Evolutionary conservation across 345 rosid genomes (phyloP), one percentile per base, ranked within the genome.

Genomic region (Camelina laxa): DNA sequence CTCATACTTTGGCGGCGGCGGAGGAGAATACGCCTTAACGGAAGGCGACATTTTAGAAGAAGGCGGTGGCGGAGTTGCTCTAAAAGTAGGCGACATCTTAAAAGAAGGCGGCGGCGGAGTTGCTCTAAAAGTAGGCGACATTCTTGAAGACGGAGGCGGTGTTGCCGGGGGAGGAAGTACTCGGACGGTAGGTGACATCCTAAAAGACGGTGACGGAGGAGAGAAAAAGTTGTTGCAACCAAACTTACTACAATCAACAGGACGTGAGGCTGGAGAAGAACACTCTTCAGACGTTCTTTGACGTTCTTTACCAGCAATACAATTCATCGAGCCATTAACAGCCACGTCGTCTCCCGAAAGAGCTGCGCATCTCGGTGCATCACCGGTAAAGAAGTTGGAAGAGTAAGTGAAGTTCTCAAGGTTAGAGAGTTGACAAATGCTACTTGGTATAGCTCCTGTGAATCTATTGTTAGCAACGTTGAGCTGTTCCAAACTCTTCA

Each of bases 401-500:
- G 91, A 86, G 57, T 85, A 88, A 6, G 89, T 90, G 65, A 88
- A 90, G 82, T 87, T 90, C 30, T 80, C 83, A 63, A 88, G 72
- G n/a, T 70, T 84, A 5, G 89, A 86, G 13, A 88, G 74, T 63
- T 78, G 83, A 35, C 92, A 90, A 9, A 88, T 73, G 13, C 67
- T 73, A 0, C 85, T 64, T 13, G 96, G 96, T 7, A 86, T 82
- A 17, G 65, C 83, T 9, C 92, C 92, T 0, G 92, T 86, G 74
- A 90, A 86, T 1, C 67, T 58, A 61, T 86, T 90, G 38, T 84
- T 83, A 0, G 83, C 92, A 49, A 86, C 84, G 60, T 88, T 48
- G 0, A 90, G 87, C 61, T 88, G 92, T 70, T 90, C 92, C 61
- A 90, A 81, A 33, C 83, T 84, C 85, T 53, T 86, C 91, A 90